A percentile compares a stretch with the other conserved stretches of the same genome.
Conservation (phyloP, 2,329 filamentous ascomycete genomes). For the Ambrosiella cleistominuta region DNA sequence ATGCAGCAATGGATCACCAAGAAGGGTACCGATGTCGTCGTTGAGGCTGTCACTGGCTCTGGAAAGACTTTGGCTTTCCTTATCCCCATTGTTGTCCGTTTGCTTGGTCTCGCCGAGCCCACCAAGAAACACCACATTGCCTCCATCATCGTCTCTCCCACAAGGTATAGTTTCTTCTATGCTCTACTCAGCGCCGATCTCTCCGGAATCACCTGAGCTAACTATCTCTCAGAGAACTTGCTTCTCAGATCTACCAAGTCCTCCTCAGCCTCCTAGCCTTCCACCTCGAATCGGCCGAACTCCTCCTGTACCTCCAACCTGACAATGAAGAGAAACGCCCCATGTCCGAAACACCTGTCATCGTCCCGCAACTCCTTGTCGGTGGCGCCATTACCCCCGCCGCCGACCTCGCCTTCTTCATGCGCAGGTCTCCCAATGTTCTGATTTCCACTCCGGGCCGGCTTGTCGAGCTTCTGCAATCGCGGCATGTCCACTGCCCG, state of each 20-base stretch:
- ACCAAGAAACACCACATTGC: slow-evolving; percentile 80
- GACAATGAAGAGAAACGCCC: slow-evolving; percentile 40
- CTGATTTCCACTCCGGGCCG: slow-evolving; percentile 82
- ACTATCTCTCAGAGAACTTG: slow-evolving; percentile 53
- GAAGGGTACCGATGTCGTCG: slow-evolving; percentile 61
- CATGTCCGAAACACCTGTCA: slow-evolving; percentile 27
- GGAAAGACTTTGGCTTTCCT: slow-evolving; percentile 80
- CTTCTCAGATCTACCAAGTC: slow-evolving; percentile 75
- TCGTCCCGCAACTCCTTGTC: slow-evolving; percentile 76
- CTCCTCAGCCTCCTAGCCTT: slow-evolving; percentile 63
- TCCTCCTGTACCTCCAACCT: slow-evolving; percentile 33
- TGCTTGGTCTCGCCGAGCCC: slow-evolving; percentile 63
- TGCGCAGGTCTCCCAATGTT: slow-evolving; percentile 71
- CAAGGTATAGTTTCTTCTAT: slow-evolving; percentile 11
- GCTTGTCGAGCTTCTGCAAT: slow-evolving; percentile 70
- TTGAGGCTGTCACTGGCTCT: slow-evolving; percentile 81
- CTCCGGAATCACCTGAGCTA: neutral
- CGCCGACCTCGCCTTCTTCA: slow-evolving; percentile 72
- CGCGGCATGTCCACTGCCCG: slow-evolving; percentile 71
- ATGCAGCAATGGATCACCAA: slow-evolving; percentile 77
- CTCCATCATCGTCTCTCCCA: slow-evolving; percentile 83
- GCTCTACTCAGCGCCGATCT: neutral
- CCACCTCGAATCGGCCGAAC: slow-evolving; percentile 58
- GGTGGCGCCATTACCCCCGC: slow-evolving; percentile 64
- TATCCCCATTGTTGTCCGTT: slow-evolving; percentile 65